A percentile compares a stretch with the other conserved stretches of the same genome.
Evolutionary conservation across 2,329 filamentous ascomycete species (phyloP).

Genomic region (Claviceps digitariae): DNA sequence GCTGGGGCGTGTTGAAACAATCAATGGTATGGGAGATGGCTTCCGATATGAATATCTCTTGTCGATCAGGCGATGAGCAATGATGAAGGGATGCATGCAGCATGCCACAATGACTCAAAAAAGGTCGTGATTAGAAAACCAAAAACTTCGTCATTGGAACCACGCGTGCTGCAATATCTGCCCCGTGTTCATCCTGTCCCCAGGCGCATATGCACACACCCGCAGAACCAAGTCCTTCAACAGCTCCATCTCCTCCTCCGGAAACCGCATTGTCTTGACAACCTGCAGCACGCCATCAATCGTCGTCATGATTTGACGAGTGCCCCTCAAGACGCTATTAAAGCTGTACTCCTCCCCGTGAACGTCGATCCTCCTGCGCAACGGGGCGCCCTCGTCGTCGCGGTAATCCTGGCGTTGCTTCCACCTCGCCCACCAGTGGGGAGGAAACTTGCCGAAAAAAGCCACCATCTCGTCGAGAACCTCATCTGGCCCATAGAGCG

Average conservation of each 20-base stretch:
- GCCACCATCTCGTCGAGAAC: slow-evolving; percentile 14
- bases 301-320: slow-evolving; percentile 1
- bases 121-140: too few species aligned
- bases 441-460: slow-evolving; percentile 18
- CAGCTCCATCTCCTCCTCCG: slow-evolving; percentile 10
- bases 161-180: slow-evolving; percentile 11
- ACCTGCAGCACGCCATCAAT: slow-evolving; percentile 3
- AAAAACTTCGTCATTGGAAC: slow-evolving; percentile 7
- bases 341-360: slow-evolving; percentile 1
- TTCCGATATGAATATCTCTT: too few species aligned
- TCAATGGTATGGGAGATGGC: too few species aligned
- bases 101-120: too few species aligned
- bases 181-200: slow-evolving; percentile 7
- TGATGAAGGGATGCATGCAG: too few species aligned
- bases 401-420: slow-evolving; percentile 11
- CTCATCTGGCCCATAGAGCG: slow-evolving; percentile 16
- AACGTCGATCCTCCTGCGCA: slow-evolving; percentile 1
- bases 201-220: slow-evolving; percentile 10
- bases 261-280: slow-evolving; percentile 4
- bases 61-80: too few species aligned
- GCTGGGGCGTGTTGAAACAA: too few species aligned
- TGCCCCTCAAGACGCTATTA: not conserved
- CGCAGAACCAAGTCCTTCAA: slow-evolving; percentile 14
- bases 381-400: slow-evolving; percentile 8
- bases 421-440: slow-evolving; percentile 19